Evolutionary conservation across 2,329 filamentous ascomycete species (phyloP).

Genomic region (Paraconiothyrium brasiliense): DNA sequence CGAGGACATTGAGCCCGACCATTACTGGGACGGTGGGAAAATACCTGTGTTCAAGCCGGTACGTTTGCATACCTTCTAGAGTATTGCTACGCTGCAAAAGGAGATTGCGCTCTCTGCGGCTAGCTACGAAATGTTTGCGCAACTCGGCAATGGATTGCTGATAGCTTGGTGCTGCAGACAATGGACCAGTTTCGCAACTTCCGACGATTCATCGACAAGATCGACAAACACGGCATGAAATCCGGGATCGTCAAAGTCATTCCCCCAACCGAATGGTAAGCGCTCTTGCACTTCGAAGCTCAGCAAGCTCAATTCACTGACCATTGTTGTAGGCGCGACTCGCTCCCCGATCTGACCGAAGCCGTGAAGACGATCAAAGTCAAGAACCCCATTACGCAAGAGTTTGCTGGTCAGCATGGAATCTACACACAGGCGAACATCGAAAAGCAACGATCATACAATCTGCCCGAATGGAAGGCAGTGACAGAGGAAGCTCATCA

Average conservation of each 20-base stretch:
- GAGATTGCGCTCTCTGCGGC: slow-evolving; percentile 16
- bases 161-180: slow-evolving; percentile 58
- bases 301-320: slow-evolving; percentile 22
- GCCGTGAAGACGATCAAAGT: slow-evolving; percentile 91
- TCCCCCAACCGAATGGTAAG: slow-evolving; percentile 91
- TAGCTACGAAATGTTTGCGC: slow-evolving; percentile 11
- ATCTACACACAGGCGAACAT: slow-evolving; percentile 98
- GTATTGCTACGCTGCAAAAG: slow-evolving; percentile 15
- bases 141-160: slow-evolving; percentile 23
- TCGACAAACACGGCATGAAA: slow-evolving; percentile 96
- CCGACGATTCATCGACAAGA: slow-evolving; percentile 86
- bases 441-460: slow-evolving; percentile 94
- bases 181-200: slow-evolving; percentile 97
- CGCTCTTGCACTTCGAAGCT: slow-evolving; percentile 23
- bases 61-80: slow-evolving; percentile 52
- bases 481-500: slow-evolving; percentile 95
- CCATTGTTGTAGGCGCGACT: slow-evolving; percentile 64
- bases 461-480: slow-evolving; percentile 93
- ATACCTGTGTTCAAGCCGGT: slow-evolving; percentile 93
- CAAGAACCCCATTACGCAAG: slow-evolving; percentile 96
- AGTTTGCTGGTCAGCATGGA: slow-evolving; percentile 94
- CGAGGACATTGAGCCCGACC: slow-evolving; percentile 81
- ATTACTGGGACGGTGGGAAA: slow-evolving; percentile 83
- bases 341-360: slow-evolving; percentile 80
- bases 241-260: slow-evolving; percentile 97